These are phyloP conservation scores for Teratosphaeria destructans DNA, from an alignment of 2,329 filamentous ascomycete species.

Conservation along the genomic window DNA sequence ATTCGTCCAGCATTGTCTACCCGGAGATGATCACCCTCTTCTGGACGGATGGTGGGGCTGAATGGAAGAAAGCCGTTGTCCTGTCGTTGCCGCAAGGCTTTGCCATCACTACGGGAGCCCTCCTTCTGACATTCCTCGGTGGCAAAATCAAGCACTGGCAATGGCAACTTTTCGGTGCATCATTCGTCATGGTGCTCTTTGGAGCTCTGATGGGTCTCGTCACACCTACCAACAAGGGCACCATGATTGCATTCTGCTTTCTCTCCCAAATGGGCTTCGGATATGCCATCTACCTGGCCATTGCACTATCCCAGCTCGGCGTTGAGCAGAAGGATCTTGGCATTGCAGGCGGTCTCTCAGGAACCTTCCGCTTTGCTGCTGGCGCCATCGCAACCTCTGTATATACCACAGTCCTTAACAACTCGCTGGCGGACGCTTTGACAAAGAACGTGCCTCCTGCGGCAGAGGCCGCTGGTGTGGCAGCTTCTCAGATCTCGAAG, in stretches of 20 bases:
- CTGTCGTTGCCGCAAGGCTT: slow-evolving; percentile 37
- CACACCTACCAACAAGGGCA: slow-evolving; percentile 31
- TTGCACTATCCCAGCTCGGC: slow-evolving; percentile 41
- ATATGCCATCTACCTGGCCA: slow-evolving; percentile 39
- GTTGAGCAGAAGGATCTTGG: slow-evolving; percentile 40
- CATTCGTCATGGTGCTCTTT: slow-evolving; percentile 40
- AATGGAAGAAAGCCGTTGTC: slow-evolving; percentile 14
- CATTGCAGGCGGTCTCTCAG: slow-evolving; percentile 34
- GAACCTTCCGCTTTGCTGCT: slow-evolving; percentile 8
- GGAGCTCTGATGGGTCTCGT: slow-evolving; percentile 36
- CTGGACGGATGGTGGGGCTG: slow-evolving; percentile 18
- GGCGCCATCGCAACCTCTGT: not conserved
- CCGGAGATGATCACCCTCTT: slow-evolving; percentile 35
- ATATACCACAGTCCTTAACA: not conserved
- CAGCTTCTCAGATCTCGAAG: not conserved
- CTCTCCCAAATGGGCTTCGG: slow-evolving; percentile 37
- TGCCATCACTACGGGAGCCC: slow-evolving; percentile 35
- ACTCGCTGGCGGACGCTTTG: not conserved
- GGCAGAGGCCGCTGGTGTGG: not conserved
- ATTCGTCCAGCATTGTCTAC: slow-evolving; percentile 25
- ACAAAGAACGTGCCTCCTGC: not conserved
- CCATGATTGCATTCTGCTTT: slow-evolving; percentile 38
- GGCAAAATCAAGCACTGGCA: slow-evolving; percentile 36
- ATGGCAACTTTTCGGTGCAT: slow-evolving; percentile 36
- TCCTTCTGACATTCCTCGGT: slow-evolving; percentile 33